Percentiles rank a stretch among this genome's conserved stretches.
These are phyloP conservation scores for Naumovozyma dairenensis DNA, from an alignment of 805 yeast genomes.

Conservation along the genomic window DNA sequence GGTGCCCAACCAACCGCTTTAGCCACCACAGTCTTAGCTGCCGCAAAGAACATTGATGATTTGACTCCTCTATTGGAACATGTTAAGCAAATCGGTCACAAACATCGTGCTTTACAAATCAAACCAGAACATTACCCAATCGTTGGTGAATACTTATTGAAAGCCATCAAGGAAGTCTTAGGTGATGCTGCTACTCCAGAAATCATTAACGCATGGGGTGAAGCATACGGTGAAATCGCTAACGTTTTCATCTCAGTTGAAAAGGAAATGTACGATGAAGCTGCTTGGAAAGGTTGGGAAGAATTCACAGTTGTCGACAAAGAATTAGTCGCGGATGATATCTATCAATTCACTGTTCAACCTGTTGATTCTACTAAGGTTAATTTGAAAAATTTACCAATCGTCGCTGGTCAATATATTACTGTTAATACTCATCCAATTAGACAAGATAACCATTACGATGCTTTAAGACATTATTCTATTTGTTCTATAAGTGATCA, in stretches of 20 bases:
- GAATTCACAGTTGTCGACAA: conserved; percentile 37
- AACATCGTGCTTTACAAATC: conserved; percentile 57
- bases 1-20: conserved; percentile 53
- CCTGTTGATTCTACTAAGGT: conserved; percentile 35
- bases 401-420: conserved; percentile 34
- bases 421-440: conserved; percentile 30
- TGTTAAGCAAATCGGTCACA: conserved; percentile 50
- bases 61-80: conserved; percentile 42
- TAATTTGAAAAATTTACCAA: conserved; percentile 15
- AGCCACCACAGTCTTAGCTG: conserved; percentile 50
- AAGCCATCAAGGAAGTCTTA: conserved; percentile 43
- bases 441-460: conserved; percentile 31
- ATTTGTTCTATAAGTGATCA: conserved; percentile 33
- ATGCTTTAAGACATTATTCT: conserved; percentile 51
- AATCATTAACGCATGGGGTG: conserved; percentile 53
- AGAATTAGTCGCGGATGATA: conserved; percentile 36
- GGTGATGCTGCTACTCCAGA: conserved; percentile 54
- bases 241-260: conserved; percentile 50
- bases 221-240: conserved; percentile 57
- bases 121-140: conserved; percentile 55
- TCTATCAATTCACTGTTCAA: conserved; percentile 42
- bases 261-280: conserved; percentile 35
- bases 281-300: conserved; percentile 52
- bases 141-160: conserved; percentile 50
- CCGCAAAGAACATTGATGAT: conserved; percentile 55